Percentiles rank a stretch among this genome's conserved stretches.
Evolutionary conservation across 2,329 filamentous ascomycete genomes (phyloP).

Genomic region (Pochonia chlamydosporia): DNA sequence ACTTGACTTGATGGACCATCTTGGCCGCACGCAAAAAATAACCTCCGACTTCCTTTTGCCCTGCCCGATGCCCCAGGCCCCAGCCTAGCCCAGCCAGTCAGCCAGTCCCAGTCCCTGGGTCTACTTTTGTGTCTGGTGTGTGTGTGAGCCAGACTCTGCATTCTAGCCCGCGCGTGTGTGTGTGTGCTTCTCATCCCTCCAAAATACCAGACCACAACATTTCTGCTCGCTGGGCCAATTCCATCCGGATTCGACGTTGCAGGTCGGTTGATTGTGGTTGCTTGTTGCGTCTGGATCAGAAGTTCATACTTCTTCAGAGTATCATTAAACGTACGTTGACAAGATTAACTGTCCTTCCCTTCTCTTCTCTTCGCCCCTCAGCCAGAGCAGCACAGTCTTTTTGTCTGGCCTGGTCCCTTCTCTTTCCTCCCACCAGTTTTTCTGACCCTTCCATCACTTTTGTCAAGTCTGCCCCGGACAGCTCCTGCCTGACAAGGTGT

Average conservation of each 20-base stretch:
- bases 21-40: constrained; percentile 34
- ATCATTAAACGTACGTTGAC: too few relatives aligned
- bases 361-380: too few relatives aligned
- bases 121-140: not conserved
- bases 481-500: not conserved
- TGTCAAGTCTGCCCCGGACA: too few relatives aligned
- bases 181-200: not conserved
- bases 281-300: not conserved
- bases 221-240: not conserved
- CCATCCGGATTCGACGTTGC: not conserved
- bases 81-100: too few relatives aligned
- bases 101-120: constrained; percentile 1
- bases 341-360: not conserved
- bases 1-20: constrained; percentile 10
- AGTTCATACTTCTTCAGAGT: too few relatives aligned
- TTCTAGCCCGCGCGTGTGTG: too few relatives aligned
- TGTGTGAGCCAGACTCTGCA: not conserved
- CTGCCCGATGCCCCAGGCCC: constrained; percentile 5
- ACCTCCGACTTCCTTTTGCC: constrained; percentile 24
- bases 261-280: not conserved
- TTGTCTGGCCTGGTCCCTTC: too few relatives aligned
- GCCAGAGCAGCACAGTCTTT: too few relatives aligned
- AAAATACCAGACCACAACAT: constrained; percentile 1
- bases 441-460: too few relatives aligned
- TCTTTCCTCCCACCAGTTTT: too few relatives aligned